Base-by-base conservation (phyloP, 2,329 filamentous ascomycete species). In the Orbilia brochopaga region DNA sequence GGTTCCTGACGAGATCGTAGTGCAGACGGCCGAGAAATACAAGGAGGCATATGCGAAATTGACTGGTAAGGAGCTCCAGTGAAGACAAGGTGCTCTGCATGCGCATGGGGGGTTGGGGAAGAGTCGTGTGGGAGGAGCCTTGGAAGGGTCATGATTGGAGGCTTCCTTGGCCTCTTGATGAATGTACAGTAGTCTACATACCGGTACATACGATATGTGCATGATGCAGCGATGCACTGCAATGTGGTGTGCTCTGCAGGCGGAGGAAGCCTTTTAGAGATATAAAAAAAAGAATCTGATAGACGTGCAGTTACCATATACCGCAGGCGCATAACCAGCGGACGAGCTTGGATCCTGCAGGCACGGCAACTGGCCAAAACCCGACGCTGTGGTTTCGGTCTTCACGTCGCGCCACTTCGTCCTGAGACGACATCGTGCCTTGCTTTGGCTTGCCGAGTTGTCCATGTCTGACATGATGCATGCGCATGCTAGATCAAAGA, bases 41-140 rank as follows among this genome's bases (percentile, higher is more conserved):
- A 81, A 81, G 74, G 90, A 95, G 79, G 90, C 89, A 0, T 95
- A 86, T 79, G 83, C 88, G 81, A 85, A 82, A 79, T 81, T 92
- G 75, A 89, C 87, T 0, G 87, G 87, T 23, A 58, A 73, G 40
- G 51, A 53, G 40, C 48, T 56, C 56, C 32, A 57, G 51, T 65
- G 50, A 54, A 37, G 46, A n/a, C 24, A 27, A 42, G 30, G 53
- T 27, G 19, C 19, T 42, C 55, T 51, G 23, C 32, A 57, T 54
- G 54, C 42, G 50, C 51, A 46, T 37, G 27, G 62, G 52, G 32
- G 50, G 53, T 35, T 19, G 13, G 17, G 17, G 17, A 19, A 13
- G 40, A 42, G 37, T 4, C 37, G 4, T 19, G 44, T 19, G 6
- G 44, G 44, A 48, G 44, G 44, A 23, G 44, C 15, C 5, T 48